Base-by-base conservation (phyloP, 208 protist genomes). In the Trypanosoma lewisi region DNA sequence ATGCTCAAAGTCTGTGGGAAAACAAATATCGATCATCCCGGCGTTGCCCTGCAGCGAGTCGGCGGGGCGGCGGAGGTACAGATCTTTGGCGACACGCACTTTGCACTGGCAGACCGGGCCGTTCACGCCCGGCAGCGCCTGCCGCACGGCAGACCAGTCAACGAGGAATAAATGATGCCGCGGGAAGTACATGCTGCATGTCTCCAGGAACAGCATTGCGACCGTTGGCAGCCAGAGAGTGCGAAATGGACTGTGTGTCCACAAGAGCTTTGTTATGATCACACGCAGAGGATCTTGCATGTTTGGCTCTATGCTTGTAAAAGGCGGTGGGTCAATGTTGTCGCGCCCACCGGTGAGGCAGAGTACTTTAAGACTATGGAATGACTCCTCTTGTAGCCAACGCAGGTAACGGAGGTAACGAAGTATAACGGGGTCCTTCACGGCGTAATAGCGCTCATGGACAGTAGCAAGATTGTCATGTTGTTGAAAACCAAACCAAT, bases 331-430 rank as follows among this genome's bases (percentile, higher is more conserved):
- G 56, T 92, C 85, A n/a, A 94, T 71, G 7, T 77, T 92, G 42
- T 89, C 83, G 23, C 83, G 74, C 44, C 88, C 88, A 27, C 63
- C 88, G 0, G 88, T 95, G 11, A 88, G 57, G 68, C 88, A 92
- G 33, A 95, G 75, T 21, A 95, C 83, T 67, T 92, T 88, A 11
- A 95, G 59, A 42, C 74, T 82, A 71, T 95, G 83, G 41, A 89
- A 91, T 6, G 78, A 89, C 63, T 92, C 85, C 79, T 95, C 88
- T 68, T 92, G 85, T 74, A 95, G 73, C 85, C 88, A 95, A 62
- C 82, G 82, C 1, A 89, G 51, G 57, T 95, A 95, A 34, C 88
- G 85, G 55, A 95, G 74, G 42, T 95, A 95, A 53, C 88, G 85
- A 53, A 95, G 60, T 36, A 95, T 80, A 21, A 89, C 55, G 11